These are phyloP conservation scores for Olyra latifolia DNA, from an alignment of 176 grass and related monocot species.

Conservation along the genomic window DNA sequence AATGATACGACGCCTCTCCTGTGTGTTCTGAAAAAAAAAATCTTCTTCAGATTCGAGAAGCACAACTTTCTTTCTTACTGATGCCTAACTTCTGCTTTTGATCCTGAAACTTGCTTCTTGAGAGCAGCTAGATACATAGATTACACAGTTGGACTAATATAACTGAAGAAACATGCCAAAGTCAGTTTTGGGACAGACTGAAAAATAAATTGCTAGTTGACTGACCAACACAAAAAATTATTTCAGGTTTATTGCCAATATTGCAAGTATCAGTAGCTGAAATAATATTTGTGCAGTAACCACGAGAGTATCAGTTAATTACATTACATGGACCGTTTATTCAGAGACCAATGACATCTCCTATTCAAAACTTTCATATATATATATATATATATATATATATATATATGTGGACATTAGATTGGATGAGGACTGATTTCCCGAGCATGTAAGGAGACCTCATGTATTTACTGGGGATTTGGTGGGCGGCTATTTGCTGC, in stretches of 20 bases:
- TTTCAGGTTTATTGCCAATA: conserved; percentile 29
- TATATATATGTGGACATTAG: too few relatives aligned
- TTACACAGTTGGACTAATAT: neutral
- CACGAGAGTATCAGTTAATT: neutral
- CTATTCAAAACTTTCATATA: neutral
- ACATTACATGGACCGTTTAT: conserved; percentile 29
- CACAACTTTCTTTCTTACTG: neutral
- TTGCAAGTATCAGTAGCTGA: conserved; percentile 8
- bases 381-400: too few relatives aligned
- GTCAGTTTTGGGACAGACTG: neutral
- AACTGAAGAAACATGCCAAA: neutral
- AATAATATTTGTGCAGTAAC: conserved; percentile 10
- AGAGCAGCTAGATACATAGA: neutral
- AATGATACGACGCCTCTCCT: too few relatives aligned
- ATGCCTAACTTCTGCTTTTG: neutral
- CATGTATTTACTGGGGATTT: conserved; percentile 43
- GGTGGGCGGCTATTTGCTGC: conserved; percentile 47
- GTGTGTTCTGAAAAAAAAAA: neutral
- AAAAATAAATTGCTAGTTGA: neutral
- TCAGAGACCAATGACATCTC: neutral
- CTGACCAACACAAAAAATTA: neutral
- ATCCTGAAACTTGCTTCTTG: neutral
- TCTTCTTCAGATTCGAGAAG: neutral
- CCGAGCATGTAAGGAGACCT: neutral
- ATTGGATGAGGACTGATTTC: neutral